Percentiles rank a stretch among this genome's conserved stretches.
Evolutionary conservation across 1,284 basidiomycete genomes (phyloP).

Genomic region (Apiotrichum akiyoshidainum): DNA sequence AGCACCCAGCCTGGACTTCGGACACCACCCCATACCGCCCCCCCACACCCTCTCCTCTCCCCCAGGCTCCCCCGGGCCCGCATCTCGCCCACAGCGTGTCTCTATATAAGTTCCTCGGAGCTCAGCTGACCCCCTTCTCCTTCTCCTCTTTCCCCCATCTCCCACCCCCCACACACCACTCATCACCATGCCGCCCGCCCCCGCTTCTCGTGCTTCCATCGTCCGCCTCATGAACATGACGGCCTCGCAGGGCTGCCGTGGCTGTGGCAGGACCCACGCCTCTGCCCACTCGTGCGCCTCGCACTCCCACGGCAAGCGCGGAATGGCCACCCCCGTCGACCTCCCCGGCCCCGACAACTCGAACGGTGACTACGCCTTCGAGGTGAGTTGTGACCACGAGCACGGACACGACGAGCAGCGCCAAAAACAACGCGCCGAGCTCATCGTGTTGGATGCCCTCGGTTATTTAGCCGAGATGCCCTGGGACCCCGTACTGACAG

Average conservation of each 20-base stretch:
- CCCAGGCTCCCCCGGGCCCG: too few species aligned
- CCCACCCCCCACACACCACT: not conserved
- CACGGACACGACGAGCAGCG: not conserved
- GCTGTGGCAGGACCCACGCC: constrained; percentile 41
- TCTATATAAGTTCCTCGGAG: not conserved
- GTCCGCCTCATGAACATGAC: constrained; percentile 41
- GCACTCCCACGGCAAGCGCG: constrained; percentile 15
- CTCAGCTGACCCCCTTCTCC: not conserved
- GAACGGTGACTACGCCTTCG: constrained; percentile 93
- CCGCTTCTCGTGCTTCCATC: constrained; percentile 39
- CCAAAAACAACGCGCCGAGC: too few species aligned
- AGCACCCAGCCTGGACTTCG: not conserved
- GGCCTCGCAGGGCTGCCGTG: constrained; percentile 42
- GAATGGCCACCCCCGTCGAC: constrained; percentile 77
- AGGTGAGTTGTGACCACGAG: constrained; percentile 56
- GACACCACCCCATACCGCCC: not conserved
- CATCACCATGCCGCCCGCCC: constrained; percentile 31
- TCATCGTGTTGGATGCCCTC: not conserved
- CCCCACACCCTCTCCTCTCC: too few species aligned
- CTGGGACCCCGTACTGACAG: constrained; percentile 9
- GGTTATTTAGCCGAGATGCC: not conserved
- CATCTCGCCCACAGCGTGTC: too few species aligned
- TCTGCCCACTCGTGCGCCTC: constrained; percentile 19
- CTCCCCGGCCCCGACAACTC: constrained; percentile 50
- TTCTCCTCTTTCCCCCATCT: not conserved